phyloP scores from a whole-genome alignment of 1,284 basidiomycete species.

The Apiotrichum porosum region DNA sequence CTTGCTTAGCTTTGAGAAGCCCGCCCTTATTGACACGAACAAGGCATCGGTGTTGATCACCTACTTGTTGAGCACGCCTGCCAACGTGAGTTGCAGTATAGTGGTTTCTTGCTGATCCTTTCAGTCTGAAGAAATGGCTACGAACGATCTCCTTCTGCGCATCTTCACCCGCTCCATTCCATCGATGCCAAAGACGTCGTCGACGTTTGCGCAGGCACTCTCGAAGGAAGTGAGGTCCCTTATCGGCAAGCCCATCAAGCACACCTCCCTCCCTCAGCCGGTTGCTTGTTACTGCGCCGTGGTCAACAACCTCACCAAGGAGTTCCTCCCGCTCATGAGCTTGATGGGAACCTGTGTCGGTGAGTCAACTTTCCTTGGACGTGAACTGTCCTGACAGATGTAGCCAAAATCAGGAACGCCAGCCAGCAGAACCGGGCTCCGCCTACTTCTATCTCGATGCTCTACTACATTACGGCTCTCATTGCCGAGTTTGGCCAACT shows the following conservation, averaged over 20 bases:
- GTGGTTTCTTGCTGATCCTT: not conserved
- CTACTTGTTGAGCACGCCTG: constrained; percentile 24
- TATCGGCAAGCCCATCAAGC: constrained; percentile 81
- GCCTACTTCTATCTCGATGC: constrained; percentile 48
- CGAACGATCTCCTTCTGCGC: constrained; percentile 76
- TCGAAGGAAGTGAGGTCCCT: constrained; percentile 76
- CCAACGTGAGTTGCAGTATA: constrained; percentile 25
- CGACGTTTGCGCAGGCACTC: constrained; percentile 78
- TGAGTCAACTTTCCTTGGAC: constrained; percentile 41
- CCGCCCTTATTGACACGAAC: constrained; percentile 33
- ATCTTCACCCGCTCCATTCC: constrained; percentile 83
- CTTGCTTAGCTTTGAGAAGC: constrained; percentile 30
- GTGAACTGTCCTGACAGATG: not conserved
- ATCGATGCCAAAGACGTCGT: constrained; percentile 77
- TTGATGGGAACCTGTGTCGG: constrained; percentile 77
- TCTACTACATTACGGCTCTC: constrained; percentile 75
- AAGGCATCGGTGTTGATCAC: constrained; percentile 33
- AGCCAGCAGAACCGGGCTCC: too few species aligned
- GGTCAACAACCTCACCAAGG: constrained; percentile 77
- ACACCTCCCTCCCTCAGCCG: constrained; percentile 50
- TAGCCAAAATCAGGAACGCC: too few species aligned
- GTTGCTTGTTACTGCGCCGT: constrained; percentile 87
- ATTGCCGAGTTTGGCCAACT: constrained; percentile 85
- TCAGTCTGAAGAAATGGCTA: constrained; percentile 73
- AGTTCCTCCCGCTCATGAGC: constrained; percentile 68